These are phyloP conservation scores for Fusarium citri DNA, from an alignment of 2,329 filamentous ascomycete genomes.

Conservation along the genomic window DNA sequence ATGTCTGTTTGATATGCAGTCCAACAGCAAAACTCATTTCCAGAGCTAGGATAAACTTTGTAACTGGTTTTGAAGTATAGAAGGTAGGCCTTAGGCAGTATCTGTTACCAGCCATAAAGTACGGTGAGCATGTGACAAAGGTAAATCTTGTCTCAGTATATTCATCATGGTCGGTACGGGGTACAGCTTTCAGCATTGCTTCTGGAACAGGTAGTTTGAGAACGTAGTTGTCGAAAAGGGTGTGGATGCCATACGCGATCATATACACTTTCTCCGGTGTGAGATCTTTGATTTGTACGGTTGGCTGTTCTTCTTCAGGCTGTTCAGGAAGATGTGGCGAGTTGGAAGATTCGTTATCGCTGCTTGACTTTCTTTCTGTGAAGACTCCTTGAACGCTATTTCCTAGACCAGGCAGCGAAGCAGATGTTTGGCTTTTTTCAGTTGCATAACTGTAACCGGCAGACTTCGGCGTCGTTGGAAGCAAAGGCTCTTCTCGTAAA, in stretches of 20 bases:
- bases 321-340: fast-evolving
- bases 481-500: not conserved
- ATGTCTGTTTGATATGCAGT: fast-evolving
- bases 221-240: not conserved
- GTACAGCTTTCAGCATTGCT: not conserved
- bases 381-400: too few species aligned
- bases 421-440: too few species aligned
- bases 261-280: not conserved
- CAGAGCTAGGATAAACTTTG: not conserved
- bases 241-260: fast-evolving
- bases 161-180: not conserved
- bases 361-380: fast-evolving
- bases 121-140: not conserved
- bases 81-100: not conserved
- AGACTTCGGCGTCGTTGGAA: not conserved
- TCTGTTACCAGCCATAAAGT: fast-evolving
- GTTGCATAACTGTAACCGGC: too few species aligned
- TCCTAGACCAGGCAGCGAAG: too few species aligned
- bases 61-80: not conserved
- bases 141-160: slow-evolving; percentile 8
- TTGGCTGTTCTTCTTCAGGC: fast-evolving
- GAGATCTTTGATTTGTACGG: fast-evolving
- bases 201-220: not conserved
- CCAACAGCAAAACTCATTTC: fast-evolving
- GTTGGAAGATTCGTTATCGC: not conserved